Evolutionary conservation across 2,329 filamentous ascomycete species (phyloP), one percentile per base, ranked within the genome.

Genomic region (Fusarium liriodendri): DNA sequence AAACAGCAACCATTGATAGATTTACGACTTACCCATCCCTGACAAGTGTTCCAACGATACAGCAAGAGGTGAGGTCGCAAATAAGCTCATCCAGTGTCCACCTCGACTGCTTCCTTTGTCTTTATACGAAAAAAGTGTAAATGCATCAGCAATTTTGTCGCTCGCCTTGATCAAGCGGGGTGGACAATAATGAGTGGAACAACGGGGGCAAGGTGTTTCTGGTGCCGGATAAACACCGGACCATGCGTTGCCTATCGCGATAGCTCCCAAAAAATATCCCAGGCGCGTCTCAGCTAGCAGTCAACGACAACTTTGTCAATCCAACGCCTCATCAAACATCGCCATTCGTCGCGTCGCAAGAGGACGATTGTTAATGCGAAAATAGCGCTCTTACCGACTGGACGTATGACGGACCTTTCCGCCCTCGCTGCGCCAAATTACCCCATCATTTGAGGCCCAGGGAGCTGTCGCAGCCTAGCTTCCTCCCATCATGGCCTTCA

Each of bases 401-500:
- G 47, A 67, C 58, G 54, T 71, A 69, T 62, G 57, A 69, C 35
- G 38, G 63, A 18, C 16, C 35, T 20, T 67, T 40, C 32, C 63
- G 14, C 45, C 66, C 33, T 62, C 52, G 54, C 57, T 62, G 69
- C 60, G 70, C 74, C 69, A 57, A 58, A 22, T 52, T 22, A 65
- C 68, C 63, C 60, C 54, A 45, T 50, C 59, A 47, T 55, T 67
- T 58, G 64, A 75, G 64, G 66, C 47, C 47, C 59, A 45, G 40
- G 67, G 69, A 75, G 74, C 75, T 73, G 64, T 72, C 62, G 47
- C 37, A 66, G 69, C 62, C 55, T 67, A 69, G 65, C 67, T 58
- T 58, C 50, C 68, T 54, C 54, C 25, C 77, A 79, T 70, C 74
- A 86, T 86, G 84, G 81, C 84, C 25, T 76, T 80, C 72, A 79